Conservation (phyloP, 306 rosid genomes). For the Lathyrus tuberosus region DNA sequence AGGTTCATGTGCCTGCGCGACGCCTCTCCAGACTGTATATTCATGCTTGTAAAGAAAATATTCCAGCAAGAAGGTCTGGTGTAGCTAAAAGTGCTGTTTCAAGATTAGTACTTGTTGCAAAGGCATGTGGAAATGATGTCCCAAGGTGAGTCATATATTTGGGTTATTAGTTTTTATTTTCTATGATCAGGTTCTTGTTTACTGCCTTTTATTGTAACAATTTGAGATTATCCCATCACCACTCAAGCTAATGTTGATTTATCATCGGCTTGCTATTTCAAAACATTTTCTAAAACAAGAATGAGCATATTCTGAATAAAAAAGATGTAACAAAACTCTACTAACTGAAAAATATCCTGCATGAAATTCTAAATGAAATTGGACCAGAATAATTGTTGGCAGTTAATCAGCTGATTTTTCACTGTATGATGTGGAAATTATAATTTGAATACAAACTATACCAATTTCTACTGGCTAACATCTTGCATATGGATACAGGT, state of each 20-base stretch:
- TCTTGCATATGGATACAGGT: conserved; percentile 56
- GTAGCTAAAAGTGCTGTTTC: no score
- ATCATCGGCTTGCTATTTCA: conserved; percentile 6
- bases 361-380: conserved; percentile 23
- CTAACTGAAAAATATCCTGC: conserved; percentile 20
- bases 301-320: conserved; percentile 19
- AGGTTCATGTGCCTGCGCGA: no score
- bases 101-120: no score
- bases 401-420: background rate
- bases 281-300: conserved; percentile 13
- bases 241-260: conserved; percentile 10
- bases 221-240: conserved; percentile 13
- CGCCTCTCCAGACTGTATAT: no score
- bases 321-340: conserved; percentile 9
- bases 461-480: conserved; percentile 22
- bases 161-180: no score
- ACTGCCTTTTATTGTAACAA: conserved; percentile 6
- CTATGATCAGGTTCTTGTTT: no score
- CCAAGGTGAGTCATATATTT: no score
- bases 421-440: conserved; percentile 6
- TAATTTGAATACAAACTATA: conserved; percentile 29
- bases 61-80: no score
- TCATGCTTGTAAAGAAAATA: no score
- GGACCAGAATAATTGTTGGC: conserved; percentile 24
- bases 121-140: no score